Evolutionary conservation across 2,329 filamentous ascomycete genomes (phyloP).

Genomic region (Cordyceps cateniannulata): DNA sequence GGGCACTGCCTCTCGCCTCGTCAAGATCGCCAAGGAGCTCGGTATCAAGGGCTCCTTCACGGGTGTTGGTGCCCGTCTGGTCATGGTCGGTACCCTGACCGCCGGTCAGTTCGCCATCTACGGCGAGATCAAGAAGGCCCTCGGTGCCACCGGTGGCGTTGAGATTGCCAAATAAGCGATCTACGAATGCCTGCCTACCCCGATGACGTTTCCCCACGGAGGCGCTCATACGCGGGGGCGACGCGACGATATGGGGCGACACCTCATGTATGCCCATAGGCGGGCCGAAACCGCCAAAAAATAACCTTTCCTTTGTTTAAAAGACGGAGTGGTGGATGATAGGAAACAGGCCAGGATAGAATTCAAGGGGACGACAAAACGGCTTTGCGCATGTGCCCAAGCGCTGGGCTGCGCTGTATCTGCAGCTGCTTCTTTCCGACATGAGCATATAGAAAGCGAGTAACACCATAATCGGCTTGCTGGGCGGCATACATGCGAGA

Average conservation of each 20-base stretch:
- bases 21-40: conserved; percentile 86
- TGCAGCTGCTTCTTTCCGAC: neutral
- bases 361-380: neutral
- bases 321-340: neutral
- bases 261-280: neutral
- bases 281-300: conserved; percentile 6
- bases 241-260: conserved; percentile 2
- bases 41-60: conserved; percentile 70
- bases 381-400: conserved; percentile 3
- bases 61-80: conserved; percentile 69
- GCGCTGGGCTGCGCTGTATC: conserved; percentile 5
- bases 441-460: conserved; percentile 5
- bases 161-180: conserved; percentile 52
- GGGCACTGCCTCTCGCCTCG: conserved; percentile 69
- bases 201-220: neutral
- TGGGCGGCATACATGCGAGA: conserved; percentile 3
- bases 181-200: neutral
- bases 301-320: conserved; percentile 14
- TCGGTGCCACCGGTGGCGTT: conserved; percentile 69
- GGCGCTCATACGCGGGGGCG: neutral
- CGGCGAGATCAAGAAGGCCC: conserved; percentile 62
- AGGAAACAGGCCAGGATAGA: conserved; percentile 10
- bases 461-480: neutral
- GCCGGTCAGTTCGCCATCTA: conserved; percentile 88
- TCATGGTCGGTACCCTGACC: conserved; percentile 64